phyloP scores from a whole-genome alignment of 2,329 filamentous ascomycete species.

The Dothideomycetidae sp. region DNA sequence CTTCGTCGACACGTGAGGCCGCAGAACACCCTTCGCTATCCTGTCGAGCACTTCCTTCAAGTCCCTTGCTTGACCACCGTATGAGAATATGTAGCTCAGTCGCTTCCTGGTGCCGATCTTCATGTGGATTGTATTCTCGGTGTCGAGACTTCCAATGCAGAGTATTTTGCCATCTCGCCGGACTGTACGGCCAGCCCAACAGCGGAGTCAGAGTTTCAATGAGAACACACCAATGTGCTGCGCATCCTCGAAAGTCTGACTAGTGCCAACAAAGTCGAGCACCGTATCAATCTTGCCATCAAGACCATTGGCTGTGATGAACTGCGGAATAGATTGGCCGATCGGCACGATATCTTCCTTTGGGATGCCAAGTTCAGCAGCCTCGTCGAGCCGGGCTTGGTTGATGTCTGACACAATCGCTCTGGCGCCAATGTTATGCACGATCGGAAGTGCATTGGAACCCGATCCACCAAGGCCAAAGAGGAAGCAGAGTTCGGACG shows the following conservation, averaged over 20 bases:
- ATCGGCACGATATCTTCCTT: constrained; percentile 19
- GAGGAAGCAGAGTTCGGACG: constrained; percentile 18
- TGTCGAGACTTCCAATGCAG: constrained; percentile 28
- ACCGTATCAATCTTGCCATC: constrained; percentile 11
- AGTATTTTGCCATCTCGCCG: constrained; percentile 25
- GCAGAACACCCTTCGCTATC: constrained; percentile 22
- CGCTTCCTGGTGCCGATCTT: constrained; percentile 31
- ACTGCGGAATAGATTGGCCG: constrained; percentile 19
- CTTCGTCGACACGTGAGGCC: constrained; percentile 23
- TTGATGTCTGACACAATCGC: constrained; percentile 25
- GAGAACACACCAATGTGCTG: constrained; percentile 20
- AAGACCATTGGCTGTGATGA: constrained; percentile 17
- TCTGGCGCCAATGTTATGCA: constrained; percentile 37
- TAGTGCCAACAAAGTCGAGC: constrained; percentile 15
- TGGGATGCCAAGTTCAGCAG: constrained; percentile 21
- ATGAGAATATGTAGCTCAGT: constrained; percentile 30
- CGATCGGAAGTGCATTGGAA: constrained; percentile 28
- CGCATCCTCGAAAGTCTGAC: constrained; percentile 27
- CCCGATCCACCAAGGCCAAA: constrained; percentile 30
- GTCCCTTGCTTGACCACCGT: constrained; percentile 29
- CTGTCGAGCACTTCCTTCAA: constrained; percentile 26
- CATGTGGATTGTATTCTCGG: constrained; percentile 30
- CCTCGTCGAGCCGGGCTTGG: constrained; percentile 21
- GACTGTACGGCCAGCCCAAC: no score
- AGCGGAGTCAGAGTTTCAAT: neutral